Conservation (phyloP, 140 eudicot species). For the Anethum foeniculum region DNA sequence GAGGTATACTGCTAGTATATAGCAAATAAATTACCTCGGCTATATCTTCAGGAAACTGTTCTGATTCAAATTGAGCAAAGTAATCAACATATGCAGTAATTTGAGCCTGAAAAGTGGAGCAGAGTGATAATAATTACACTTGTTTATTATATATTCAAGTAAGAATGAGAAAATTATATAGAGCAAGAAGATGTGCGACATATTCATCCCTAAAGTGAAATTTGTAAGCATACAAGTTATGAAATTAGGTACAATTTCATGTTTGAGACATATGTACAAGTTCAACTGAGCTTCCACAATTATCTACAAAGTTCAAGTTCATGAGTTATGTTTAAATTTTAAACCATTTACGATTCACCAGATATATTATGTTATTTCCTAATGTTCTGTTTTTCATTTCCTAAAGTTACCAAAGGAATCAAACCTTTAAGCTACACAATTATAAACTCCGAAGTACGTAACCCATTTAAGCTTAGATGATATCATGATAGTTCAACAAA, state of each 20-base stretch:
- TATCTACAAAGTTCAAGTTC: not conserved
- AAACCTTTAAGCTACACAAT: not conserved
- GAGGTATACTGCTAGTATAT: not conserved
- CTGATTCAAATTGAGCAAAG: conserved; percentile 84
- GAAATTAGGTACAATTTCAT: not conserved
- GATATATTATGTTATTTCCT: too few relatives aligned
- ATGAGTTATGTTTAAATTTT: not conserved
- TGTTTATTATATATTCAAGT: not conserved
- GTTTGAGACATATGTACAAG: not conserved
- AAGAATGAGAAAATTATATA: not conserved
- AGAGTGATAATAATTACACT: conserved; percentile 1
- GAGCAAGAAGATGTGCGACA: not conserved
- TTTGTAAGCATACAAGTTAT: not conserved
- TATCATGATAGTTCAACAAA: not conserved
- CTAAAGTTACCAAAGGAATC: not conserved
- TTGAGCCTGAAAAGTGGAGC: conserved; percentile 53
- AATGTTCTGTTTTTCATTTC: not conserved
- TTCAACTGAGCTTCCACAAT: not conserved
- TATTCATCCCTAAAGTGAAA: not conserved
- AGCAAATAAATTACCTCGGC: conserved; percentile 52
- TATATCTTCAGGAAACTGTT: conserved; percentile 85
- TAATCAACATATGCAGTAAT: conserved; percentile 79
- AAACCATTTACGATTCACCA: not conserved
- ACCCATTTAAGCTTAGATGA: not conserved
- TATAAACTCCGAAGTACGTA: not conserved